A percentile compares a stretch with the other conserved stretches of the same genome.
These are phyloP conservation scores for Tetrapisispora fleetii DNA, from an alignment of 805 yeast genomes.

Conservation along the genomic window DNA sequence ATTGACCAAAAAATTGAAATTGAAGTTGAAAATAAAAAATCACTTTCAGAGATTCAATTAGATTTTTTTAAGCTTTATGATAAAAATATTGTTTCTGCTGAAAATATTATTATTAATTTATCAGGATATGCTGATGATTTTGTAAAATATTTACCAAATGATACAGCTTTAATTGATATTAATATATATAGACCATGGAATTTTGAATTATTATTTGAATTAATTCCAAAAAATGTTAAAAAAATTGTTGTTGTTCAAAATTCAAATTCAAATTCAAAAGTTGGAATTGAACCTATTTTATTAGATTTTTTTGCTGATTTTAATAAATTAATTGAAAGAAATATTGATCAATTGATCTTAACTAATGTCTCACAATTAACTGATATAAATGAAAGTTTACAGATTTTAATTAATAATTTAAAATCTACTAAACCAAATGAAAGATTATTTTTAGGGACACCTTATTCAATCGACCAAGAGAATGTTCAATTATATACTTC, in stretches of 20 bases:
- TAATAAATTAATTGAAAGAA: slow-evolving; percentile 36
- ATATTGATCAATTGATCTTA: slow-evolving; percentile 44
- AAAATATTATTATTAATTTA: slow-evolving; percentile 51
- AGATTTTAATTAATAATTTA: slow-evolving; percentile 42
- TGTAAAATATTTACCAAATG: slow-evolving; percentile 28
- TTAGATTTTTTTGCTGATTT: slow-evolving; percentile 64
- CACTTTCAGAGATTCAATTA: slow-evolving; percentile 24
- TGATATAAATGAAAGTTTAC: slow-evolving; percentile 30
- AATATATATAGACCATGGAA: slow-evolving; percentile 69
- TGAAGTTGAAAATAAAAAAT: slow-evolving; percentile 7
- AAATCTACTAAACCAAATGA: slow-evolving; percentile 47
- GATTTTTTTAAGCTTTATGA: slow-evolving; percentile 26
- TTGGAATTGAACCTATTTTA: slow-evolving; percentile 57
- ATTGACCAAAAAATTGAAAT: neutral
- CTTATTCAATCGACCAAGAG: slow-evolving; percentile 3
- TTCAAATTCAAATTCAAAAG: slow-evolving; percentile 23
- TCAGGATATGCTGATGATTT: slow-evolving; percentile 47
- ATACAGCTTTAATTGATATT: slow-evolving; percentile 38
- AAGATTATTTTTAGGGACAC: slow-evolving; percentile 48
- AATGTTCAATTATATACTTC: slow-evolving; percentile 6
- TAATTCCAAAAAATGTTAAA: slow-evolving; percentile 45
- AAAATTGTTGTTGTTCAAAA: slow-evolving; percentile 63
- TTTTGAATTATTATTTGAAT: slow-evolving; percentile 37
- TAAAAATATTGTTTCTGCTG: slow-evolving; percentile 28
- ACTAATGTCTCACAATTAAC: slow-evolving; percentile 34